A percentile compares a stretch with the other conserved stretches of the same genome.
These are phyloP conservation scores for Chaetomium tenue DNA, from an alignment of 495 filamentous ascomycete genomes.

Conservation along the genomic window DNA sequence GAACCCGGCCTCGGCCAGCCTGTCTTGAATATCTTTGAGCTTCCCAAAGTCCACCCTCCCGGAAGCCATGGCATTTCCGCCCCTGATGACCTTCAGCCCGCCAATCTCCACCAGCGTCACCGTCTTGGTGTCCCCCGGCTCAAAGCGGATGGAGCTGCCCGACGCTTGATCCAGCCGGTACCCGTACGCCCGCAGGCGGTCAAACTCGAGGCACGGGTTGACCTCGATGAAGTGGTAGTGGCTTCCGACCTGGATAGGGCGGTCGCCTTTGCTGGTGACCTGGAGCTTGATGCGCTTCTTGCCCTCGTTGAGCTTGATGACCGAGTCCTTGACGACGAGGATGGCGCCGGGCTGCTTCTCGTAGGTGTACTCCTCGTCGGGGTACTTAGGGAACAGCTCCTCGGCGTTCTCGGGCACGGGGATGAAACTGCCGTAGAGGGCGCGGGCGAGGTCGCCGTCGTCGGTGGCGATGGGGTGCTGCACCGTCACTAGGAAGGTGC, in stretches of 20 bases:
- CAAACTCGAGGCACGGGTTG: conserved; percentile 88
- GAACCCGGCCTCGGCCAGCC: conserved; percentile 70
- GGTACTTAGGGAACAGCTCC: conserved; percentile 60
- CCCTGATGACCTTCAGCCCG: conserved; percentile 75
- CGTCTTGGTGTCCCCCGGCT: conserved; percentile 90
- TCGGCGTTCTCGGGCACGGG: conserved; percentile 66
- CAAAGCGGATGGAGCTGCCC: conserved; percentile 90
- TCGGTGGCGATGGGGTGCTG: conserved; percentile 85
- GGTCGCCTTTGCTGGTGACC: conserved; percentile 84
- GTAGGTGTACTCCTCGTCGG: conserved; percentile 59
- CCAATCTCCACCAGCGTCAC: conserved; percentile 92
- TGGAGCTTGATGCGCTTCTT: conserved; percentile 68
- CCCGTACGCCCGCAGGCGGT: conserved; percentile 80
- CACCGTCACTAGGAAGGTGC: conserved; percentile 94
- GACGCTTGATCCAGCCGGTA: conserved; percentile 87
- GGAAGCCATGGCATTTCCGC: conserved; percentile 76
- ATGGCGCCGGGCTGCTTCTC: conserved; percentile 77
- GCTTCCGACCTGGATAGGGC: conserved; percentile 90
- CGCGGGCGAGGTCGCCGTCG: conserved; percentile 80
- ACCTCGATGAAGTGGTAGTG: conserved; percentile 97
- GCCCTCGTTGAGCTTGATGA: conserved; percentile 67
- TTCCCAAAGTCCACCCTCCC: conserved; percentile 65
- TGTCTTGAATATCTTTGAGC: conserved; percentile 61
- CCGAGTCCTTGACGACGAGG: conserved; percentile 67
- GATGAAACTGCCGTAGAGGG: conserved; percentile 89